Evolutionary conservation across 1,139 yeast species (phyloP), one percentile per base, ranked within the genome.

Genomic region (Yamadazyma triangularis): DNA sequence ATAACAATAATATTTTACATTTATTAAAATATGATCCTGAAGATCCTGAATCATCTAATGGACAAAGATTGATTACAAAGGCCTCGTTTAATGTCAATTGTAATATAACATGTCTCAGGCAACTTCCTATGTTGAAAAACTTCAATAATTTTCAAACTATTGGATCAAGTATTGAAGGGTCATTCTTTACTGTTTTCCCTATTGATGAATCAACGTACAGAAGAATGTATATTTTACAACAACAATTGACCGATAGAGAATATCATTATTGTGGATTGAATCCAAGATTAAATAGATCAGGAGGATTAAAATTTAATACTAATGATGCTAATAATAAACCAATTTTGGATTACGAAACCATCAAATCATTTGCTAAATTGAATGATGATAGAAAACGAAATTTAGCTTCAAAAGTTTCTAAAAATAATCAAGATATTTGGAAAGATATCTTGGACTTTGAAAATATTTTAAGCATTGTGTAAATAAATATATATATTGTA

Each of bases 1-100:
- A 89, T 52, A 71, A 75, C 33, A 70, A 78, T 32, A 73, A 78
- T 24, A 68, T 73, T n/a, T 51, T 91, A 23, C 95, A 87, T 50
- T 53, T 91, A 11, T 59, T 88, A 23, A 87, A 86, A 48, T 91
- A 85, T 52, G 95, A 91, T 41, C 98, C 98, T 0, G 96, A 88
- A 46, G 95, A 87, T 51, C 85, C 94, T 0, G 65, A 73, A 12
- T 85, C 96, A 1, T 60, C 79, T 20, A 79, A 87, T 33, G 98
- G 98, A 2, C 88, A 82, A 45, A 64, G 79, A 38, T 64, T 91
- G 31, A 58, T 89, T 15, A 76, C 80, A 37, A 77, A 77, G 43
- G 72, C 91, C 0, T 78, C 84, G 15, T 83, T 89, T 52, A 80
- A 79, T 44, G 60, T 79, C 21, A 87, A 87, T 44, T 70, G 80